These are phyloP conservation scores for Podospora comata DNA, from an alignment of 495 filamentous ascomycete genomes.

Conservation along the genomic window DNA sequence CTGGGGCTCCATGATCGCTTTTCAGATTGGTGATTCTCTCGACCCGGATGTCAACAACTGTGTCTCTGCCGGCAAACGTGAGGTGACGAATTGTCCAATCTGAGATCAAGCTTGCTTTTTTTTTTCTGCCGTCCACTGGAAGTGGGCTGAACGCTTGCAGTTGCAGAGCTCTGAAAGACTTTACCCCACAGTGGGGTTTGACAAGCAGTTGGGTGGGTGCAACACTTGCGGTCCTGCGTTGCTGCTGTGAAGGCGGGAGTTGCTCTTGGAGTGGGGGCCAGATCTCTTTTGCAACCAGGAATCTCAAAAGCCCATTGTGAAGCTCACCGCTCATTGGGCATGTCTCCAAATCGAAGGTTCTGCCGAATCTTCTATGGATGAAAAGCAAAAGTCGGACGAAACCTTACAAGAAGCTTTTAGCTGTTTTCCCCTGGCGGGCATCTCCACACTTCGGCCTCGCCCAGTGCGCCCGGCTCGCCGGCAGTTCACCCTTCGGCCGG, in stretches of 20 bases:
- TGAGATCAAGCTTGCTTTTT: constrained; percentile 5
- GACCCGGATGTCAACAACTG: not conserved
- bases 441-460: not conserved
- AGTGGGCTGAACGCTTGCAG: not conserved
- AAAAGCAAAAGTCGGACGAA: not conserved
- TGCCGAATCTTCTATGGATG: not conserved
- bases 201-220: no score
- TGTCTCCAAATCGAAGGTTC: not conserved
- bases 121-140: not conserved
- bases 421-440: not conserved
- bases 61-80: not conserved
- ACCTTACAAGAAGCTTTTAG: not conserved
- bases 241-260: not conserved
- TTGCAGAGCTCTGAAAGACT: constrained; percentile 7
- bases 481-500: no score
- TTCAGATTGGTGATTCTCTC: not conserved
- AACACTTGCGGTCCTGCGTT: not conserved
- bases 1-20: constrained; percentile 23
- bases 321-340: not conserved
- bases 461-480: not conserved
- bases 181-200: constrained; percentile 23
- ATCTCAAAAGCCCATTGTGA: not conserved
- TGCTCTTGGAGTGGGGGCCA: not conserved
- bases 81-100: constrained; percentile 3
- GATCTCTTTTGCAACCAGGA: not conserved